These are phyloP conservation scores for Ophiostoma piceae DNA, from an alignment of 2,329 filamentous ascomycete genomes.

Conservation along the genomic window DNA sequence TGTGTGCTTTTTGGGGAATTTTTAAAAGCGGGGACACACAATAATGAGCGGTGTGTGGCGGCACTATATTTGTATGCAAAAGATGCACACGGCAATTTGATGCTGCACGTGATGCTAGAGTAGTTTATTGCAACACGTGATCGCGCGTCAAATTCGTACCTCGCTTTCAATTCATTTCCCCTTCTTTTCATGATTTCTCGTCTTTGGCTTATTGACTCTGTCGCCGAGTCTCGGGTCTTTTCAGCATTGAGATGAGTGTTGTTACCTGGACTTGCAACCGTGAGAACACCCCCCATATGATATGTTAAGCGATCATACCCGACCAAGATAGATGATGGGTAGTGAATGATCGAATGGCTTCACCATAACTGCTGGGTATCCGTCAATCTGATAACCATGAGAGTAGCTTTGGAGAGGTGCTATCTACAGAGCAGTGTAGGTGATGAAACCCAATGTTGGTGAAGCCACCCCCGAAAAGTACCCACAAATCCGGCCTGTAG, in stretches of 20 bases:
- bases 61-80: conserved; percentile 23
- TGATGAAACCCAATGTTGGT: background rate
- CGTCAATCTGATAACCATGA: too few relatives aligned
- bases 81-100: background rate
- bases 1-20: conserved; percentile 22
- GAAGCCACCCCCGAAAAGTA: background rate
- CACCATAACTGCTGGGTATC: too few relatives aligned
- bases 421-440: background rate
- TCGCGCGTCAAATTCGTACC: conserved; percentile 32
- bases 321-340: too few relatives aligned
- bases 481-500: background rate
- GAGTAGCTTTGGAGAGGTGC: background rate
- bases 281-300: too few relatives aligned
- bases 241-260: too few relatives aligned
- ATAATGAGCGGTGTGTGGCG: conserved; percentile 23
- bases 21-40: conserved; percentile 18
- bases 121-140: conserved; percentile 31
- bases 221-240: too few relatives aligned
- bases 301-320: too few relatives aligned
- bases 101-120: background rate
- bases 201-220: too few relatives aligned
- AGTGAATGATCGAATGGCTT: too few relatives aligned
- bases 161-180: background rate
- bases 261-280: too few relatives aligned
- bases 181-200: too few relatives aligned